A percentile compares a stretch with the other conserved stretches of the same genome.
These are phyloP conservation scores for Salix purpurea DNA, from an alignment of 345 rosid genomes.

Conservation along the genomic window DNA sequence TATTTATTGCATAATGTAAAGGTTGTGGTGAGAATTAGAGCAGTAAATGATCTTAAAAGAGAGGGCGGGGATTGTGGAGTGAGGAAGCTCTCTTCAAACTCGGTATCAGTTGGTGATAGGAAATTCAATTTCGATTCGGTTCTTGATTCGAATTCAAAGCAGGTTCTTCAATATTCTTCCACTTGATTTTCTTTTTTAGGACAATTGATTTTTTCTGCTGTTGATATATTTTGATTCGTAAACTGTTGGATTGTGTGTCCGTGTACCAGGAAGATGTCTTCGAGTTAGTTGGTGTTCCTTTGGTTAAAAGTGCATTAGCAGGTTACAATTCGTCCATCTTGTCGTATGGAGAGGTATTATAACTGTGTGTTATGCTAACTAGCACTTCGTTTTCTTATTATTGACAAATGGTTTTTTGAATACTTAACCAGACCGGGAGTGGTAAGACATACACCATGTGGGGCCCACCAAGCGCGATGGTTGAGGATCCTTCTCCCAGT, in stretches of 20 bases:
- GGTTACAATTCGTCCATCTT: conserved; percentile 82
- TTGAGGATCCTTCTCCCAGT: conserved; percentile 70
- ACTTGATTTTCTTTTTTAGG: not conserved
- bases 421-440: conserved; percentile 68
- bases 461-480: conserved; percentile 96
- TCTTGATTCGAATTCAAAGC: conserved; percentile 66
- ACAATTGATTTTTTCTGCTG: not conserved
- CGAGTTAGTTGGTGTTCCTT: conserved; percentile 65
- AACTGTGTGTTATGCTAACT: not conserved
- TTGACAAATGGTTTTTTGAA: conserved; percentile 1
- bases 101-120: conserved; percentile 56
- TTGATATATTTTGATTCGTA: not conserved
- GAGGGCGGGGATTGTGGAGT: conserved; percentile 40
- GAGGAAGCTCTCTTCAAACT: conserved; percentile 54
- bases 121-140: conserved; percentile 71
- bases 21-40: conserved; percentile 86
- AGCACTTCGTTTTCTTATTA: not conserved
- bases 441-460: conserved; percentile 96
- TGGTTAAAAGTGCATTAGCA: conserved; percentile 70
- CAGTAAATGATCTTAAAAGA: conserved; percentile 35
- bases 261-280: conserved; percentile 68
- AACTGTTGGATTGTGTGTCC: conserved; percentile 15
- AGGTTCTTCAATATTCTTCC: conserved; percentile 48
- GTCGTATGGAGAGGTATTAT: conserved; percentile 85
- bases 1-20: conserved; percentile 5